Percentiles rank a stretch among this genome's conserved stretches.
These are phyloP conservation scores for Aspergillus transmontanensis DNA, from an alignment of 2,329 filamentous ascomycete genomes.

Conservation along the genomic window DNA sequence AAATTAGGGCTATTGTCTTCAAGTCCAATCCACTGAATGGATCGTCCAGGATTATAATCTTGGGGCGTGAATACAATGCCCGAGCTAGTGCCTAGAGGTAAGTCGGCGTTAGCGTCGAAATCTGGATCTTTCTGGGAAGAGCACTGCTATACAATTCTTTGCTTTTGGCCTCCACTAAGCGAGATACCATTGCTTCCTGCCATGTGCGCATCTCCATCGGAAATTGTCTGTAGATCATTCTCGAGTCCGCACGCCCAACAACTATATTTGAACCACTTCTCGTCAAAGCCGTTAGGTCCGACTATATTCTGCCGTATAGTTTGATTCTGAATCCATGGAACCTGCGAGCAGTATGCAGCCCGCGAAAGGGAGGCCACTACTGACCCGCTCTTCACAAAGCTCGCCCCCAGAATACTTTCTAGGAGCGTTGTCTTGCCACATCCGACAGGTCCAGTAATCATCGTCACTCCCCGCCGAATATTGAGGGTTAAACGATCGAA, in stretches of 20 bases:
- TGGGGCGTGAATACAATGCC: not conserved
- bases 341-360: slow-evolving; percentile 27
- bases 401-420: not conserved
- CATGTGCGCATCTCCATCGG: slow-evolving; percentile 35
- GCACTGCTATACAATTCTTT: slow-evolving; percentile 35
- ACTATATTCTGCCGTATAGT: slow-evolving; percentile 30
- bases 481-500: not conserved
- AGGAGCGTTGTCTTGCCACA: not conserved
- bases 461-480: not conserved
- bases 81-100: not conserved
- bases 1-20: not conserved
- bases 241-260: not conserved
- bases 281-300: slow-evolving; percentile 10
- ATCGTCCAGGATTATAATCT: not conserved
- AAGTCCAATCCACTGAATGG: not conserved
- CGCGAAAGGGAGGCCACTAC: not conserved
- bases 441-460: not conserved
- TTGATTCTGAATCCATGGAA: slow-evolving; percentile 23
- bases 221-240: slow-evolving; percentile 14
- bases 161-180: slow-evolving; percentile 51
- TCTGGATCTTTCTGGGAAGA: not conserved
- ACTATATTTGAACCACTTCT: not conserved
- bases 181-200: slow-evolving; percentile 47
- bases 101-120: not conserved
- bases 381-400: not conserved